phyloP scores from a whole-genome alignment of 768 basidiomycete species.

The Auriculariales sp. region DNA sequence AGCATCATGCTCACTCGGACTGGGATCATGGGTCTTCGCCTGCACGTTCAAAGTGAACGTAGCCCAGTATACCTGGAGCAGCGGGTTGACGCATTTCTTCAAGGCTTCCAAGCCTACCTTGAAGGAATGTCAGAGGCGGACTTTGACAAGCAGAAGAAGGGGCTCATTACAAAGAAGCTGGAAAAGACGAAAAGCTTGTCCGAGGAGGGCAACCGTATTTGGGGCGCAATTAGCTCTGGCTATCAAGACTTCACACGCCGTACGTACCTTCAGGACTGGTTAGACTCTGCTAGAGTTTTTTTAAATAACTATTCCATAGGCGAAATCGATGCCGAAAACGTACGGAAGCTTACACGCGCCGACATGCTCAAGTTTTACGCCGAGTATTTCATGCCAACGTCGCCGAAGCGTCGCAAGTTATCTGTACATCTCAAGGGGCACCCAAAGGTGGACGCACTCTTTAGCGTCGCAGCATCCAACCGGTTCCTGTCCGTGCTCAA shows the following conservation, averaged over 20 bases:
- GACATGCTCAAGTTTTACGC: conserved; percentile 64
- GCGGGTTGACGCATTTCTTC: conserved; percentile 80
- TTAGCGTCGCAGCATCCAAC: conserved; percentile 48
- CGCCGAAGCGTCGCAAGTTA: conserved; percentile 59
- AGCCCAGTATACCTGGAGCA: conserved; percentile 66
- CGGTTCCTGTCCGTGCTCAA: conserved; percentile 44
- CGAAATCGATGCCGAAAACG: conserved; percentile 50
- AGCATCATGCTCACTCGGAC: conserved; percentile 33
- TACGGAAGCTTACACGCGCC: conserved; percentile 53
- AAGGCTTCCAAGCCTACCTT: conserved; percentile 51
- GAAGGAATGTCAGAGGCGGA: conserved; percentile 55
- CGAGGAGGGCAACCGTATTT: conserved; percentile 63
- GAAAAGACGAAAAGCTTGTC: conserved; percentile 81
- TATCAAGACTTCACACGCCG: conserved; percentile 79
- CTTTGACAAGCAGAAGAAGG: conserved; percentile 63
- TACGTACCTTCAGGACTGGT: conserved; percentile 23
- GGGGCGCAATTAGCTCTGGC: conserved; percentile 57
- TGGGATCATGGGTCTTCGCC: conserved; percentile 59
- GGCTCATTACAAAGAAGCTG: conserved; percentile 66
- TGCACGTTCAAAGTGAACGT: conserved; percentile 83
- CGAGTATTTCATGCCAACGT: conserved; percentile 52
- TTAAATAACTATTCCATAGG: conserved; percentile 26
- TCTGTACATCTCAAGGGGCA: conserved; percentile 59
- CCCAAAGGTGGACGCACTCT: conserved; percentile 44
- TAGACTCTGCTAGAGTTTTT: neutral